Evolutionary conservation across 192 early-diverging fungal species (phyloP), one percentile per base, ranked within the genome.

Genomic region (Linnemannia elongata): DNA sequence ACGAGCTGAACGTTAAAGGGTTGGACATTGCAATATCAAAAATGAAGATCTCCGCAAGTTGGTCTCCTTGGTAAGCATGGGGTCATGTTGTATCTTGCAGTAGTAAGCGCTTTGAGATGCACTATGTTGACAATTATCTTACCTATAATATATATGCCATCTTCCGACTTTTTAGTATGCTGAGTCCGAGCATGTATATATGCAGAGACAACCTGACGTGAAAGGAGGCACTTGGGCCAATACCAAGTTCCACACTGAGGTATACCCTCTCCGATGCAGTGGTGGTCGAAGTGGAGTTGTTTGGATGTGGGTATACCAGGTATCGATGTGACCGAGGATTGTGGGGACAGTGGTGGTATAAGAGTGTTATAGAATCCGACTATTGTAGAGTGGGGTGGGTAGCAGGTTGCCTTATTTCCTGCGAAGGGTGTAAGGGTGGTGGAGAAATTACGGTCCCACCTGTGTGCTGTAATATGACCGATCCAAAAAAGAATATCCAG

Each of bases 301-400:
- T 17, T 22, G 71, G n/a, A n/a, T 10, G 6, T 8, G 39, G 5
- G 5, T 7, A 12, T 45, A 13, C 60, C 60, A 66, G 27, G 18
- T 6, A 5, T 73, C 44, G 42, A 73, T 41, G 30, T 27, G 41
- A 49, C 78, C 44, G 68, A 47, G 2, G 13, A 74, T 60, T 35
- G 68, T 39, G 10, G 80, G 4, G 2, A 60, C 15, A 38, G 73
- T 41, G 47, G 52, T 54, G 1, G 55, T 27, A 22, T 10, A n/a
- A 55, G 79, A 15, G 17, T 22, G 49, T 87, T 41, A 30, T 81
- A 87, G 76, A 87, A 87, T 2, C 85, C 85, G 70, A 87, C 79
- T 76, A 81, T 87, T 47, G 85, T 87, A 41, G 72, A 60, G 47
- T 87, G 85, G 27, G 60, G 71, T 27, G 85, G 85, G 68, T 87